These are phyloP conservation scores for Neopestalotiopsis clavispora DNA, from an alignment of 2,329 filamentous ascomycete species.

Conservation along the genomic window DNA sequence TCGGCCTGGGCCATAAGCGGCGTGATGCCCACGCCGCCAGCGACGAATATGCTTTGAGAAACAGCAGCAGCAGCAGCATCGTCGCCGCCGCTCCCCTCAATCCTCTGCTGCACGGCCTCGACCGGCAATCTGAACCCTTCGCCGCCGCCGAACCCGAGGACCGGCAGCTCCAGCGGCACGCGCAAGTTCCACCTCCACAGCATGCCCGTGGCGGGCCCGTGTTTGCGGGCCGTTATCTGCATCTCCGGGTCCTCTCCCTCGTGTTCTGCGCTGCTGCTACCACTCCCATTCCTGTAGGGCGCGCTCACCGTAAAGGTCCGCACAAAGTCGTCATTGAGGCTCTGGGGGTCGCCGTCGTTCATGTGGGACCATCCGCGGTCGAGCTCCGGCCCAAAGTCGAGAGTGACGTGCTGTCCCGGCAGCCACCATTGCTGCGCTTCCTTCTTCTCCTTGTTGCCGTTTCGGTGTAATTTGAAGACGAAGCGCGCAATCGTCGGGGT, in stretches of 20 bases:
- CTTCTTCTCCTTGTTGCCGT: conserved; percentile 14
- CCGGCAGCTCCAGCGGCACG: conserved; percentile 63
- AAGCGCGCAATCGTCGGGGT: conserved; percentile 73
- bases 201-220: conserved; percentile 71
- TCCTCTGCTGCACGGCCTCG: conserved; percentile 30
- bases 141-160: conserved; percentile 76
- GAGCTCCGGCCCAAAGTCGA: conserved; percentile 74
- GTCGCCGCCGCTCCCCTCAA: conserved; percentile 13
- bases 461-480: conserved; percentile 45
- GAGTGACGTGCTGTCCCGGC: conserved; percentile 77
- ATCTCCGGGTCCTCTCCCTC: conserved; percentile 51
- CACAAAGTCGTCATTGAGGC: conserved; percentile 83
- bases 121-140: conserved; percentile 45
- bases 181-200: conserved; percentile 63
- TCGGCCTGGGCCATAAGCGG: conserved; percentile 74
- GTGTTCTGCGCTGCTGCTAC: neutral
- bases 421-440: conserved; percentile 50
- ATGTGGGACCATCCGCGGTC: conserved; percentile 81
- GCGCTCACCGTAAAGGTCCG: conserved; percentile 80
- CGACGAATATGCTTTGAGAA: conserved; percentile 63
- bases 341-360: conserved; percentile 78
- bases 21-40: conserved; percentile 83
- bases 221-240: conserved; percentile 73
- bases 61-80: no score
- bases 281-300: conserved; percentile 42